Evolutionary conservation across 2,329 filamentous ascomycete species (phyloP).

Genomic region (Xylariales sp.): DNA sequence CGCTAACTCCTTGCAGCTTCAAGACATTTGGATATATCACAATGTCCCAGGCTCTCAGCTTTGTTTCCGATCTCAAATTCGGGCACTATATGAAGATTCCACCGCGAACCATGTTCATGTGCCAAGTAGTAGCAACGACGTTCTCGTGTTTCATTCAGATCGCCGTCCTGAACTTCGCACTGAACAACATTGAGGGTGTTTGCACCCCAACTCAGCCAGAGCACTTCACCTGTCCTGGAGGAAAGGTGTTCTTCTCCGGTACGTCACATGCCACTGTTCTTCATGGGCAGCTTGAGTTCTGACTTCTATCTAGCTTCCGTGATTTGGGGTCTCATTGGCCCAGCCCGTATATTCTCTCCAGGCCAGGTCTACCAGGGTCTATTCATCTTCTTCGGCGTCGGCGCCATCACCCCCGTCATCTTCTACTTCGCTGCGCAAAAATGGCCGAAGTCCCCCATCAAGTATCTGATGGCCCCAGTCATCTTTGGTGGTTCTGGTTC

Average conservation of each 20-base stretch:
- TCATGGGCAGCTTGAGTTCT: neutral
- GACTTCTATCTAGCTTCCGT: conserved; percentile 45
- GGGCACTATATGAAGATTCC: conserved; percentile 72
- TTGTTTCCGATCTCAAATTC: conserved; percentile 63
- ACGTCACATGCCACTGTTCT: conserved; percentile 13
- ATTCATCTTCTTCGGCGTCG: conserved; percentile 55
- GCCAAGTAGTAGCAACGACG: conserved; percentile 61
- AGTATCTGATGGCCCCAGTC: conserved; percentile 56
- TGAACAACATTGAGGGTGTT: conserved; percentile 57
- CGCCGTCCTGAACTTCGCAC: conserved; percentile 56
- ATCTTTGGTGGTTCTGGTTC: conserved; percentile 56
- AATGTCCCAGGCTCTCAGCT: conserved; percentile 61
- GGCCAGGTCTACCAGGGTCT: conserved; percentile 58
- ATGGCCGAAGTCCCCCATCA: conserved; percentile 45
- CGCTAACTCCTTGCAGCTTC: conserved; percentile 37
- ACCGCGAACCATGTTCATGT: conserved; percentile 54
- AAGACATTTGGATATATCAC: conserved; percentile 61
- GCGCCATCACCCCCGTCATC: conserved; percentile 46
- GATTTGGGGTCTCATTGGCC: conserved; percentile 64
- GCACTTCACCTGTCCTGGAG: conserved; percentile 60
- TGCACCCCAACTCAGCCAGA: conserved; percentile 54
- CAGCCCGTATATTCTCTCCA: conserved; percentile 58
- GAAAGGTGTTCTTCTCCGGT: conserved; percentile 60
- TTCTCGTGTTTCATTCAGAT: conserved; percentile 65
- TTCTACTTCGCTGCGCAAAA: conserved; percentile 46